Evolutionary conservation across 2,329 filamentous ascomycete genomes (phyloP).

Genomic region (Pyricularia pennisetigena): DNA sequence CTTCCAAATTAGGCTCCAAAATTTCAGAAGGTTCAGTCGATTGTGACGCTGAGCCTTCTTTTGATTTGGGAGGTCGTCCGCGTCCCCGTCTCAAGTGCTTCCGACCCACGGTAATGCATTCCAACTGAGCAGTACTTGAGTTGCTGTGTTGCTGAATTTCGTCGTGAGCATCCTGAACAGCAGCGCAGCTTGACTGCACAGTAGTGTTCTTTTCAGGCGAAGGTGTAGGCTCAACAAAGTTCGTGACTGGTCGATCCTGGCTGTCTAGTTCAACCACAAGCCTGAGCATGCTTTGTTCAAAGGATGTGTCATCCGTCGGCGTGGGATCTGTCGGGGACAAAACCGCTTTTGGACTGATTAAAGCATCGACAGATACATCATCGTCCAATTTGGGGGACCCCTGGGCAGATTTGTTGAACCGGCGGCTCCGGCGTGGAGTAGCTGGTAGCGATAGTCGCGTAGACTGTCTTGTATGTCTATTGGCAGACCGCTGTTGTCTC

Average conservation of each 20-base stretch:
- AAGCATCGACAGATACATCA: constrained; percentile 40
- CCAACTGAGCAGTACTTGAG: constrained; percentile 7
- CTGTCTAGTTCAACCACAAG: constrained; percentile 39
- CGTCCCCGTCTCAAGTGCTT: constrained; percentile 9
- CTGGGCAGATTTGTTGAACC: constrained; percentile 10
- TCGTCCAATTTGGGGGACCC: constrained; percentile 30
- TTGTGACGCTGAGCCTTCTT: constrained; percentile 4
- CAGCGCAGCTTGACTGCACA: background rate
- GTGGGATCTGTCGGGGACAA: background rate
- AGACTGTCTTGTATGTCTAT: background rate
- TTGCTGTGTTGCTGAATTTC: background rate
- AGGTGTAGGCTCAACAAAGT: constrained; percentile 3
- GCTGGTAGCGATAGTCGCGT: background rate
- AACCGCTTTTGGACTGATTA: constrained; percentile 25
- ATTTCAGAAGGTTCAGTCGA: background rate
- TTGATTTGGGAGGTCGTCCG: constrained; percentile 12
- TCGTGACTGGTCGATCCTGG: constrained; percentile 18
- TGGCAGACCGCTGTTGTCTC: background rate
- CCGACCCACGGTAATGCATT: constrained; percentile 22
- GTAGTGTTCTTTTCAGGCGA: background rate
- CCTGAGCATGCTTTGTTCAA: constrained; percentile 36
- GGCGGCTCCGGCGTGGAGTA: constrained; percentile 10
- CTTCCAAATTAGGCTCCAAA: background rate
- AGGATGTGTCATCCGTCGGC: constrained; percentile 18
- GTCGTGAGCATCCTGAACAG: background rate